Evolutionary conservation across 1,284 basidiomycete species (phyloP).

Genomic region (Apiotrichum sp.): DNA sequence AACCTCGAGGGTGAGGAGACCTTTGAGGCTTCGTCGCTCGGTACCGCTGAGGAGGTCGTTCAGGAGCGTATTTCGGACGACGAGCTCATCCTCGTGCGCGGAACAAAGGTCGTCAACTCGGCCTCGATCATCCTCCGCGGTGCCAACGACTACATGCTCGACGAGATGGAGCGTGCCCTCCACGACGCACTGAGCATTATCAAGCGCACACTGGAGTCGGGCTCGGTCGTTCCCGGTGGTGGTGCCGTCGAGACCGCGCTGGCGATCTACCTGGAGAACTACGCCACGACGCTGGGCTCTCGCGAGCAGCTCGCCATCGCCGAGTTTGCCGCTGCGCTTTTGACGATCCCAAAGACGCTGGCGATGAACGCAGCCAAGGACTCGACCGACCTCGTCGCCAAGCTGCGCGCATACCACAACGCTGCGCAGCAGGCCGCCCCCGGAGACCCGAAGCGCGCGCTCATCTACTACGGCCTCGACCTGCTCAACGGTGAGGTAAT

Average conservation of each 20-base stretch:
- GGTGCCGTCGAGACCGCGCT: constrained; percentile 96
- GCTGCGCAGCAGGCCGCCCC: constrained; percentile 86
- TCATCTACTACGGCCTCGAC: constrained; percentile 92
- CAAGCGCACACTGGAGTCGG: constrained; percentile 95
- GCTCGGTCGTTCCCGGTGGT: constrained; percentile 91
- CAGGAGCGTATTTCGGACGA: constrained; percentile 99
- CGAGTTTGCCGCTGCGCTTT: constrained; percentile 88
- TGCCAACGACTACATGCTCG: constrained; percentile 98
- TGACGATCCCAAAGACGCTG: constrained; percentile 94
- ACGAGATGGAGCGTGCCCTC: constrained; percentile 97
- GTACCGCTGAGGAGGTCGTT: constrained; percentile 87
- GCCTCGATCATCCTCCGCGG: constrained; percentile 90
- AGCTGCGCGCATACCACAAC: constrained; percentile 94
- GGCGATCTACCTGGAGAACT: constrained; percentile 98
- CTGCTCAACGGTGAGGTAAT: constrained; percentile 88
- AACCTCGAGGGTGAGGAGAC: constrained; percentile 98
- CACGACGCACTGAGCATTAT: constrained; percentile 94
- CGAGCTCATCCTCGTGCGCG: constrained; percentile 94
- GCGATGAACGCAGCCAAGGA: constrained; percentile 98
- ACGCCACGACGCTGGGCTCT: constrained; percentile 94
- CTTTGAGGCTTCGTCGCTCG: constrained; percentile 85
- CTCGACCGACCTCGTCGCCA: constrained; percentile 94
- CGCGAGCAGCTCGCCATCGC: constrained; percentile 98
- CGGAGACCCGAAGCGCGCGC: constrained; percentile 90
- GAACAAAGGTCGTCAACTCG: constrained; percentile 92